Evolutionary conservation across 352 stramenopile species (phyloP).

Genomic region (Phytophthora sp.): DNA sequence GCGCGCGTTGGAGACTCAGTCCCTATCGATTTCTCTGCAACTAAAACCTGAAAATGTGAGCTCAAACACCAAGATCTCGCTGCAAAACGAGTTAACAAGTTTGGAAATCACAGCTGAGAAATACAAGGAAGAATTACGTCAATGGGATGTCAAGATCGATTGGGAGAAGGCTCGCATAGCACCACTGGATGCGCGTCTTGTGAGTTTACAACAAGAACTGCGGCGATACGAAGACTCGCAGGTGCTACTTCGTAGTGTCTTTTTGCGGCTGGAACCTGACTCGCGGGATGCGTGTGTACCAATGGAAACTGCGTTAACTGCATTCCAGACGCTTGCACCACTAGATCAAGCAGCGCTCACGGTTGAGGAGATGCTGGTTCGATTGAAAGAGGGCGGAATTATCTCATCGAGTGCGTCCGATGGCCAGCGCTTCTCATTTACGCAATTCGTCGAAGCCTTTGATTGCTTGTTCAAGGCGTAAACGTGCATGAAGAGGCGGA

Average conservation of each 20-base stretch:
- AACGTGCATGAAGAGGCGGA: not conserved
- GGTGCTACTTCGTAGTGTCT: conserved; percentile 40
- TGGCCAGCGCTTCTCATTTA: conserved; percentile 29
- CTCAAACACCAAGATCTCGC: conserved; percentile 11
- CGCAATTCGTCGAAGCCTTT: conserved; percentile 44
- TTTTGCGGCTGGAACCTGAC: conserved; percentile 27
- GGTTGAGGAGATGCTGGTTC: conserved; percentile 16
- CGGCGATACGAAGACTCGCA: conserved; percentile 26
- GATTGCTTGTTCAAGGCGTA: conserved; percentile 35
- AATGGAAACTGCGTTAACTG: conserved; percentile 24
- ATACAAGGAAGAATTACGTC: conserved; percentile 48
- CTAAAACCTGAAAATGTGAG: not conserved
- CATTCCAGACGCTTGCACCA: conserved; percentile 40
- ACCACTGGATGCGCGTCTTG: conserved; percentile 45
- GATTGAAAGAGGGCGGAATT: conserved; percentile 17
- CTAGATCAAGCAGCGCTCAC: not conserved
- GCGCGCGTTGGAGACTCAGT: conserved; percentile 42
- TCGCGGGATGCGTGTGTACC: conserved; percentile 28
- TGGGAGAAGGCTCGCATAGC: conserved; percentile 53
- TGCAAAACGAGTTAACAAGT: conserved; percentile 55
- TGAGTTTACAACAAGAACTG: conserved; percentile 35
- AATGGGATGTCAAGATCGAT: conserved; percentile 51
- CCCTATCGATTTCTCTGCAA: not conserved
- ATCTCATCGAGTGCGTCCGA: not conserved
- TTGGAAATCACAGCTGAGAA: conserved; percentile 41